A percentile compares a stretch with the other conserved stretches of the same genome.
phyloP scores from a whole-genome alignment of 1,284 basidiomycete genomes.

The Anthracocystis walkeri region DNA sequence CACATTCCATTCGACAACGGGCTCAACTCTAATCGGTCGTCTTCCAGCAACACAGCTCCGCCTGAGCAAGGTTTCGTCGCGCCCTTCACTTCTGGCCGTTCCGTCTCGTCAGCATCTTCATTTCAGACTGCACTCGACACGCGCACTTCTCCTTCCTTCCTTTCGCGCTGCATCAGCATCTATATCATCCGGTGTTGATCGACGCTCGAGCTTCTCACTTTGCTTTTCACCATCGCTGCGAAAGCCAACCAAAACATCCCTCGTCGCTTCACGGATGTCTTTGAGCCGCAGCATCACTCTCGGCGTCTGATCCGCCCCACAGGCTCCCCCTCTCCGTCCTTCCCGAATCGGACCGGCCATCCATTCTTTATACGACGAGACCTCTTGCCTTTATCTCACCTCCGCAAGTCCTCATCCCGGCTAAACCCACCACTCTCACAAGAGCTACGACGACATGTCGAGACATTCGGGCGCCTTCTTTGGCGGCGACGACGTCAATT shows the following conservation, averaged over 20 bases:
- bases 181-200: too few species aligned
- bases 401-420: not conserved
- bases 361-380: not conserved
- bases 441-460: constrained; percentile 21
- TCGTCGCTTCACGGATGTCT: constrained; percentile 25
- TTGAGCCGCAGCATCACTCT: not conserved
- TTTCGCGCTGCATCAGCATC: too few species aligned
- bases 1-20: not conserved
- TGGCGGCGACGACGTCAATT: constrained; percentile 37
- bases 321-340: constrained; percentile 14
- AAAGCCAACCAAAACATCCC: not conserved
- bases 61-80: too few species aligned
- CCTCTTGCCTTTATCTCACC: not conserved
- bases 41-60: too few species aligned
- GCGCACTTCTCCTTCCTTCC: too few species aligned
- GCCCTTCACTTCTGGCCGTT: too few species aligned
- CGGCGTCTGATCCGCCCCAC: constrained; percentile 24
- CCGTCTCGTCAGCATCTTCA: too few species aligned
- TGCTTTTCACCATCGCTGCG: not conserved
- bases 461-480: constrained; percentile 48
- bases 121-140: too few species aligned
- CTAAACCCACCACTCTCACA: not conserved
- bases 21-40: too few species aligned
- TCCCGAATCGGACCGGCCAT: constrained; percentile 12
- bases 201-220: not conserved